phyloP scores from a whole-genome alignment of 2,329 filamentous ascomycete species.

The Diaporthe destruens region DNA sequence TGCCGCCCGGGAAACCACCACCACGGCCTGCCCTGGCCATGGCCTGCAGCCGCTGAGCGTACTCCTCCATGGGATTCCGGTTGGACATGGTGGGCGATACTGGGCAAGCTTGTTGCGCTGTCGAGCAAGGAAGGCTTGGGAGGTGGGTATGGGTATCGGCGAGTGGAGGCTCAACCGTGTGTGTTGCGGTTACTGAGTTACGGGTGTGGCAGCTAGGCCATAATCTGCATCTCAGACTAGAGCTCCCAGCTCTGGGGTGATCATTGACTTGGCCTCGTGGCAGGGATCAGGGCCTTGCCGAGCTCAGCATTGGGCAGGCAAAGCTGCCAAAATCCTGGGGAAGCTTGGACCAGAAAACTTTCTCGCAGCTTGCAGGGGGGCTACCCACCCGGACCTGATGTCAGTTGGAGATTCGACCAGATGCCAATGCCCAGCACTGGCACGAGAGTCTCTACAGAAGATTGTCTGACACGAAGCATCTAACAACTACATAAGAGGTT shows the following conservation, averaged over 20 bases:
- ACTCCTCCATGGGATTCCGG: slow-evolving; percentile 61
- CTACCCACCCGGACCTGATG: background rate
- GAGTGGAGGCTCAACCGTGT: slow-evolving; percentile 31
- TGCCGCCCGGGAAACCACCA: slow-evolving; percentile 57
- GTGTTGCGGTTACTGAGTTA: no score
- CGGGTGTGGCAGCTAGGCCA: background rate
- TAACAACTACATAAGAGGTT: background rate
- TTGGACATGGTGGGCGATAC: slow-evolving; percentile 49
- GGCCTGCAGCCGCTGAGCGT: slow-evolving; percentile 63
- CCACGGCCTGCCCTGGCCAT: slow-evolving; percentile 57
- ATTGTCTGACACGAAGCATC: background rate
- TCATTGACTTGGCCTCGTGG: slow-evolving; percentile 19
- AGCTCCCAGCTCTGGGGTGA: slow-evolving; percentile 36
- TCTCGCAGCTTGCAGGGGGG: slow-evolving; percentile 23
- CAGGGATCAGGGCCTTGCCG: slow-evolving; percentile 35
- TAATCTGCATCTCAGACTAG: slow-evolving; percentile 9
- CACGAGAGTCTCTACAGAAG: background rate
- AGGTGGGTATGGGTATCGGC: slow-evolving; percentile 29
- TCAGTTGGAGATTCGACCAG: background rate
- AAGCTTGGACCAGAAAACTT: slow-evolving; percentile 38
- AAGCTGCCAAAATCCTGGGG: slow-evolving; percentile 36
- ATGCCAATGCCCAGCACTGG: background rate
- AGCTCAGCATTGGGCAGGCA: slow-evolving; percentile 22
- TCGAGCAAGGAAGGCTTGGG: slow-evolving; percentile 12
- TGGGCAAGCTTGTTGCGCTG: slow-evolving; percentile 16